Evolutionary conservation across 768 basidiomycete genomes (phyloP), one percentile per base, ranked within the genome.

Genomic region (Naganishia friedmannii): DNA sequence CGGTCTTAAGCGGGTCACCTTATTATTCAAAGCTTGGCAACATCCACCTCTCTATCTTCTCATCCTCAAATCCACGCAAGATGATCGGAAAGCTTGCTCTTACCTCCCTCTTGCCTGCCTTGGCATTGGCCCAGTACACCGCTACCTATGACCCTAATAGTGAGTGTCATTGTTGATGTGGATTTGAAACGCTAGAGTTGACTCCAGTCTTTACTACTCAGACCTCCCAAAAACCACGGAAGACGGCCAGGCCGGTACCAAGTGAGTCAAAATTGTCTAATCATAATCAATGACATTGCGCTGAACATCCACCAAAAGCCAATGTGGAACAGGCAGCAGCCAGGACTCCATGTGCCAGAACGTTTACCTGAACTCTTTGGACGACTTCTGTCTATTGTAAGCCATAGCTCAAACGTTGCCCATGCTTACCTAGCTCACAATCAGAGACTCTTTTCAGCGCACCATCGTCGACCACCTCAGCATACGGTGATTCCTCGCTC

Each of bases 301-400:
- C 34, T 55, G 34, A 31, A 34, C 19, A 58, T 23, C 10, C 13
- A 26, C 15, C 58, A 7, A 23, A 9, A 66, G 65, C 48, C 46
- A 66, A 68, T 92, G 90, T 78, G 88, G 87, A 10, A 84, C 85
- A 3, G 81, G 78, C 21, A 78, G 83, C 60, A 86, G 83, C 77
- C 87, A 87, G 78, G 83, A 81, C 4, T 88, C 88, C 3, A 79
- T 80, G 68, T 92, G 90, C 80, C 90, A 91, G 75, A 79, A 79
- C 53, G 74, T 74, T n/a, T 77, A 74, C 65, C 45, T 80, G 57
- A 75, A 76, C 68, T 39, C 70, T 7, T 73, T 77, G 23, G 73
- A 78, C 45, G 79, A 80, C 67, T 80, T 80, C 69, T 80, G 79
- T 71, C 70, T 80, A 19, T 80, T 63, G 60, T 63, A 26, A 42